Evolutionary conservation across 768 basidiomycete genomes (phyloP).

Genomic region (Hortiboletus campestris): DNA sequence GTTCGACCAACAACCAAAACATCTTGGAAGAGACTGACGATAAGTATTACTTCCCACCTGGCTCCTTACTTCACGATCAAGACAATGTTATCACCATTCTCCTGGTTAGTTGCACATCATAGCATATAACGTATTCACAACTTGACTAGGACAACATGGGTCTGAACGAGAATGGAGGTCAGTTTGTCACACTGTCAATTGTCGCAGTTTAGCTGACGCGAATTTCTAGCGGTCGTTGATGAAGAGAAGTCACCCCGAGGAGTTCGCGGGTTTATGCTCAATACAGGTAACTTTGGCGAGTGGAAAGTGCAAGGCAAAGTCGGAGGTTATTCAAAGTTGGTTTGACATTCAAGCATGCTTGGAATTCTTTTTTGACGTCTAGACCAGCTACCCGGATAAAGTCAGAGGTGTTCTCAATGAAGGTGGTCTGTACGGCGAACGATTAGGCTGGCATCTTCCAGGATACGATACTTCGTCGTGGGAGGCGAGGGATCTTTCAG

Average conservation of each 20-base stretch:
- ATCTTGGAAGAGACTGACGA: slow-evolving; percentile 68
- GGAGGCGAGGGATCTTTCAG: slow-evolving; percentile 51
- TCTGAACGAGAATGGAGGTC: slow-evolving; percentile 59
- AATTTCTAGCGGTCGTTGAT: slow-evolving; percentile 38
- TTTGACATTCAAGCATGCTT: background rate
- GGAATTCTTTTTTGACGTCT: background rate
- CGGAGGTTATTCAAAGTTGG: slow-evolving; percentile 65
- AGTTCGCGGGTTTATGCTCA: slow-evolving; percentile 72
- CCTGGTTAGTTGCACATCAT: slow-evolving; percentile 46
- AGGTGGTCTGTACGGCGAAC: slow-evolving; percentile 70
- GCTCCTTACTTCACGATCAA: slow-evolving; percentile 45
- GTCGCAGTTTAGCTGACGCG: background rate
- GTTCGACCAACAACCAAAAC: slow-evolving; percentile 64
- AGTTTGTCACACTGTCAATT: slow-evolving; percentile 9
- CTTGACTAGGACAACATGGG: slow-evolving; percentile 72
- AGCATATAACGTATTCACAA: background rate
- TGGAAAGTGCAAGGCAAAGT: slow-evolving; percentile 79
- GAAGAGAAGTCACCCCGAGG: slow-evolving; percentile 73
- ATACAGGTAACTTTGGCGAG: slow-evolving; percentile 52
- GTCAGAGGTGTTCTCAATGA: slow-evolving; percentile 68
- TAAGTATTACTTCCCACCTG: slow-evolving; percentile 58
- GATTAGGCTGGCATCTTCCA: slow-evolving; percentile 73
- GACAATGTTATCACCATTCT: slow-evolving; percentile 80
- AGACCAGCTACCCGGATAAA: slow-evolving; percentile 69
- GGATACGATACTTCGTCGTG: slow-evolving; percentile 65